A percentile compares a stretch with the other conserved stretches of the same genome.
phyloP scores from a whole-genome alignment of 2,329 filamentous ascomycete genomes.

The Trichoderma polysporum region DNA sequence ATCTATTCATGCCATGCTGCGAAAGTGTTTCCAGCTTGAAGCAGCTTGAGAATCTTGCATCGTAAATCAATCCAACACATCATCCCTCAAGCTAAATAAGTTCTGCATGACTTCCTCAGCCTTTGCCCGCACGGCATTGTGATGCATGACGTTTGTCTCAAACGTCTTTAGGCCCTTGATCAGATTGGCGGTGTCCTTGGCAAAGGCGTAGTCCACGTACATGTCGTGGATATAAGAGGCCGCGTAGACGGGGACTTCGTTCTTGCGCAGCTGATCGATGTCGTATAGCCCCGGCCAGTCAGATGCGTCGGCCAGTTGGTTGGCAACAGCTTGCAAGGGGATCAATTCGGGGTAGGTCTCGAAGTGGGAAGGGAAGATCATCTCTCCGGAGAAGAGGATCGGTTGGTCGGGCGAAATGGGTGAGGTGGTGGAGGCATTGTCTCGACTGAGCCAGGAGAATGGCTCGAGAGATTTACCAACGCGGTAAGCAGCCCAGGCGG shows the following conservation, averaged over 20 bases:
- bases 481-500: conserved; percentile 73
- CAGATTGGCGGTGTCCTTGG: conserved; percentile 68
- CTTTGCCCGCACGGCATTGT: conserved; percentile 74
- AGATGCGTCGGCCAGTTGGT: conserved; percentile 64
- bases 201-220: conserved; percentile 81
- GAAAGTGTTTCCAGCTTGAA: too few species aligned
- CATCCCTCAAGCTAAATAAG: conserved; percentile 75
- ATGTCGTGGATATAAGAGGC: conserved; percentile 84
- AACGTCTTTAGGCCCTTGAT: conserved; percentile 78
- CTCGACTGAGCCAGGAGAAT: conserved; percentile 52
- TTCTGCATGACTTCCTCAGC: conserved; percentile 74
- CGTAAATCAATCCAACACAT: conserved; percentile 53
- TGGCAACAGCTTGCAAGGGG: conserved; percentile 66
- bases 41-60: neutral
- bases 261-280: conserved; percentile 66
- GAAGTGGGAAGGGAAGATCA: conserved; percentile 86
- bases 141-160: conserved; percentile 84
- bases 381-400: conserved; percentile 85
- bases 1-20: neutral
- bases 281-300: conserved; percentile 81
- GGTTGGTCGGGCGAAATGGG: conserved; percentile 41
- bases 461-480: conserved; percentile 51
- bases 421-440: conserved; percentile 28
- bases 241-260: conserved; percentile 82
- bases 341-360: conserved; percentile 74